Evolutionary conservation across 768 basidiomycete species (phyloP).

Genomic region (Terana coerulea): DNA sequence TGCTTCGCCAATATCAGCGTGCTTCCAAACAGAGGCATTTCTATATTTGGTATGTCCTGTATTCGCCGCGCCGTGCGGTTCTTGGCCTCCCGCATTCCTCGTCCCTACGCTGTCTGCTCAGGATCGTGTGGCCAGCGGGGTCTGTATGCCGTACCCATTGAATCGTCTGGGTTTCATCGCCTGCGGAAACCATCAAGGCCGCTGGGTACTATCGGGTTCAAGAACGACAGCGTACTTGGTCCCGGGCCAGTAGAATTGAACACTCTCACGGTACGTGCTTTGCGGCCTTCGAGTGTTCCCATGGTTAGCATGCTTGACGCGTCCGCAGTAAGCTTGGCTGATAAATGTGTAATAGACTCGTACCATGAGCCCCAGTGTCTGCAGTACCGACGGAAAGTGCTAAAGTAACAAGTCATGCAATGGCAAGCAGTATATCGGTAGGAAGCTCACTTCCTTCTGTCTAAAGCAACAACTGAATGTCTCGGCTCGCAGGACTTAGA

Average conservation of each 20-base stretch:
- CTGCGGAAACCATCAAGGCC: too few species aligned
- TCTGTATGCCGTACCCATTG: too few species aligned
- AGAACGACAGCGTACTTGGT: background rate
- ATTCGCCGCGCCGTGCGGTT: too few species aligned
- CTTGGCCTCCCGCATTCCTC: too few species aligned
- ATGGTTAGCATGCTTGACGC: background rate
- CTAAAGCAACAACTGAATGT: background rate
- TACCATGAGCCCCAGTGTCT: background rate
- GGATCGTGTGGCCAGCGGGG: too few species aligned
- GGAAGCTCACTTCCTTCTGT: too few species aligned
- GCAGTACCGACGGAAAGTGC: too few species aligned
- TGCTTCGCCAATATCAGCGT: conserved; percentile 1
- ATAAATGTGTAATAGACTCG: background rate
- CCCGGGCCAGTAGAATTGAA: background rate
- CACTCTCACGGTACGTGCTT: background rate
- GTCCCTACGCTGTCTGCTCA: too few species aligned
- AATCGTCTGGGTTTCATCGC: too few species aligned
- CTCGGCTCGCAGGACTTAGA: background rate
- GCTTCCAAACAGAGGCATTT: background rate
- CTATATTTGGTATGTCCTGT: conserved; percentile 6
- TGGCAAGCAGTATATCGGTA: too few species aligned
- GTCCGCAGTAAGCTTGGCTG: background rate
- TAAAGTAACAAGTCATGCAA: too few species aligned
- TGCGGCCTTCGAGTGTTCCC: background rate
- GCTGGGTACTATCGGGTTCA: conserved; percentile 6